phyloP scores from a whole-genome alignment of 257 asterid genomes.

The Solanum paucissectum region DNA sequence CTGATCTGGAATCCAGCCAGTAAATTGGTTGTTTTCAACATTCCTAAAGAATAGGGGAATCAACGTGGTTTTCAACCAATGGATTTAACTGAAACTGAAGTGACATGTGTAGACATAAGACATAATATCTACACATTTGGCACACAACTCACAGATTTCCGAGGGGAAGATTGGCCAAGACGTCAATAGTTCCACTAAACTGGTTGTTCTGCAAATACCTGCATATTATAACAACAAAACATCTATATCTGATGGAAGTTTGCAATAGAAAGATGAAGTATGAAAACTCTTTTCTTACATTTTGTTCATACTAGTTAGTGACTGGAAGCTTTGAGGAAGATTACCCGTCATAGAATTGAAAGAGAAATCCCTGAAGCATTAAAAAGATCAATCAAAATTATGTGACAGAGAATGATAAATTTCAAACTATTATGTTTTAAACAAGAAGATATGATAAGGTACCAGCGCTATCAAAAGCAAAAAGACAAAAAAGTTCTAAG shows the following conservation, averaged over 20 bases:
- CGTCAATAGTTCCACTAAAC: slow-evolving; percentile 81
- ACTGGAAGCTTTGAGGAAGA: slow-evolving; percentile 71
- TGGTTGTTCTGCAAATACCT: slow-evolving; percentile 95
- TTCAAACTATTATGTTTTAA: not conserved
- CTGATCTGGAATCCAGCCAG: slow-evolving; percentile 76
- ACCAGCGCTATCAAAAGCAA: not conserved
- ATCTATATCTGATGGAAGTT: not conserved
- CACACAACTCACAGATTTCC: slow-evolving; percentile 46
- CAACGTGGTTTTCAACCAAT: not conserved
- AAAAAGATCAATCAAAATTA: not conserved
- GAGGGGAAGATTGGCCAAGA: slow-evolving; percentile 85
- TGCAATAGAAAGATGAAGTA: not conserved
- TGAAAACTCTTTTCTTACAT: slow-evolving; percentile 43
- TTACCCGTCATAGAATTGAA: slow-evolving; percentile 57
- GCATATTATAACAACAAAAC: slow-evolving; percentile 1
- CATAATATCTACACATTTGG: not conserved
- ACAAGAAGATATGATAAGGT: not conserved
- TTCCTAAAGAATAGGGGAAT: slow-evolving; percentile 28
- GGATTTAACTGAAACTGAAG: not conserved
- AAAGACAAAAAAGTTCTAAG: not conserved
- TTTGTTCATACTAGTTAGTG: slow-evolving; percentile 34
- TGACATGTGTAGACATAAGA: not conserved
- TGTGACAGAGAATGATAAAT: not conserved
- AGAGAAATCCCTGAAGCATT: slow-evolving; percentile 72
- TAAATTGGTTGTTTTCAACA: slow-evolving; percentile 82